Conservation (phyloP, 306 rosid genomes). For the Mimosa pudica region DNA sequence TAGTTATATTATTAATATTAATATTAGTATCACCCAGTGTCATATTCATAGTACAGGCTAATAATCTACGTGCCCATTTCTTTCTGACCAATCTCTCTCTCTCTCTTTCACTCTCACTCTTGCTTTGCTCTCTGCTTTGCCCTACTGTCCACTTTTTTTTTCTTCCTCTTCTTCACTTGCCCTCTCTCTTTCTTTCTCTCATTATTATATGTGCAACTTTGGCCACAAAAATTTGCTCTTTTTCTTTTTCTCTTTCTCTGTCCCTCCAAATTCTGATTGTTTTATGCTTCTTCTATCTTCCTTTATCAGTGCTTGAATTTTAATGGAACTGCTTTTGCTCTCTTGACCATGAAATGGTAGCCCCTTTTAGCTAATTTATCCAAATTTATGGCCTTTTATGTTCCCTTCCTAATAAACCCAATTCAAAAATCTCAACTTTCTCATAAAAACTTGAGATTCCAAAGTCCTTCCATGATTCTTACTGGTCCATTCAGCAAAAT, state of each 20-base stretch:
- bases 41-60: neutral
- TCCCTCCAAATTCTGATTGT: conserved; percentile 23
- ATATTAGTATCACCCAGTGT: neutral
- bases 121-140: neutral
- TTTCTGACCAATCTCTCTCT: neutral
- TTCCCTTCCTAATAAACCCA: conserved; percentile 29
- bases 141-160: conserved; percentile 6
- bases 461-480: conserved; percentile 19
- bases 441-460: conserved; percentile 19
- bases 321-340: conserved; percentile 13
- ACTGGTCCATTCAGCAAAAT: conserved; percentile 27
- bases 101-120: neutral
- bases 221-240: conserved; percentile 14
- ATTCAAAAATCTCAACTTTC: conserved; percentile 25
- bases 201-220: conserved; percentile 27
- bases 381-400: conserved; percentile 26
- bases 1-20: no score
- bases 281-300: conserved; percentile 29
- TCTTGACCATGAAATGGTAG: conserved; percentile 37
- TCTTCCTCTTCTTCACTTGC: neutral
- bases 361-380: conserved; percentile 38
- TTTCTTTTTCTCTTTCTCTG: conserved; percentile 3
- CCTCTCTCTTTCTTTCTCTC: neutral
- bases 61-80: conserved; percentile 6
- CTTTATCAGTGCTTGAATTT: conserved; percentile 26